These are phyloP conservation scores for Albatrellus ellisii DNA, from an alignment of 768 basidiomycete genomes.

Conservation along the genomic window DNA sequence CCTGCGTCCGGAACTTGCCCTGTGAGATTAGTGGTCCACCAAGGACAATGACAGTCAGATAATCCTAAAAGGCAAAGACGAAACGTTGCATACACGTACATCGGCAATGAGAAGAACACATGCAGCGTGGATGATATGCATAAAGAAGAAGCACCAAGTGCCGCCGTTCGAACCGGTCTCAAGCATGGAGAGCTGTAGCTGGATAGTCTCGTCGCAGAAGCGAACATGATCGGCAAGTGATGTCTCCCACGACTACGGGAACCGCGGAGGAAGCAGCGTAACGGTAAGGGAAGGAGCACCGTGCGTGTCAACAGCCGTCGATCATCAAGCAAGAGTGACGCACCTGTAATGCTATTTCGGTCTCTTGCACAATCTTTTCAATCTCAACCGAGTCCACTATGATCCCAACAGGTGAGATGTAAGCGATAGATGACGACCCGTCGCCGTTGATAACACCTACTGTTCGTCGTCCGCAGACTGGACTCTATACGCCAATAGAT, in stretches of 20 bases:
- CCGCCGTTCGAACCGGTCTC: conserved; percentile 69
- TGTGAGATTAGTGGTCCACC: conserved; percentile 1
- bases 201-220: conserved; percentile 56
- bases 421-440: too few relatives aligned
- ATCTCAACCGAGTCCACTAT: not conserved
- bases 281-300: not conserved
- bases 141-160: conserved; percentile 70
- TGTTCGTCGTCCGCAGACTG: conserved; percentile 30
- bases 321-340: not conserved
- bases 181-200: conserved; percentile 61
- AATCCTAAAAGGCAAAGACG: not conserved
- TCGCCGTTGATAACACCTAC: conserved; percentile 21
- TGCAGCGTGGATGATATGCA: conserved; percentile 64
- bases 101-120: conserved; percentile 48
- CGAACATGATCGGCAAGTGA: conserved; percentile 60
- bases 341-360: conserved; percentile 10
- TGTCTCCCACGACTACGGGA: conserved; percentile 45
- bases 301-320: not conserved
- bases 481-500: conserved; percentile 51
- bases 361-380: conserved; percentile 6
- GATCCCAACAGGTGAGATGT: too few relatives aligned
- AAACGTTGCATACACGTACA: conserved; percentile 28
- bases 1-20: not conserved
- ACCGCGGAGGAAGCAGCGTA: not conserved
- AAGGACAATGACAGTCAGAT: not conserved